Evolutionary conservation across 192 early-diverging fungal species (phyloP).

Genomic region (Kickxella alabastrina): DNA sequence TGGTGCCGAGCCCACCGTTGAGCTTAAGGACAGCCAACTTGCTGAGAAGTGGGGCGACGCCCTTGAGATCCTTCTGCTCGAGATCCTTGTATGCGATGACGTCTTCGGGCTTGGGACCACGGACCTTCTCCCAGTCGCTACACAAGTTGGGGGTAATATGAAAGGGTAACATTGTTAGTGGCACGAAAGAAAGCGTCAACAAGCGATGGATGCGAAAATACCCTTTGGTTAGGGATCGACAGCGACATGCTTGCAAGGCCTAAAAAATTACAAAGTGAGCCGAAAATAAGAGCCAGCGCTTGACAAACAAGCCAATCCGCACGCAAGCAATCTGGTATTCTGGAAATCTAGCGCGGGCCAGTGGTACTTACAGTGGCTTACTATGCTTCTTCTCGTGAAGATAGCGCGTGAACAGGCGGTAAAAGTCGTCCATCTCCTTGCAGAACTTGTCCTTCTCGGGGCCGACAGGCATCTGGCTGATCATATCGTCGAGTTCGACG

Average conservation of each 20-base stretch:
- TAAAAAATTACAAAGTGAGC: too few species aligned
- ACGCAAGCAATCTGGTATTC: too few species aligned
- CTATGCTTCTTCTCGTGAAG: conserved; percentile 66
- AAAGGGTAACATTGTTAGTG: background rate
- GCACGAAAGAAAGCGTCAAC: too few species aligned
- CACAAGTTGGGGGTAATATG: background rate
- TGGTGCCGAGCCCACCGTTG: conserved; percentile 98
- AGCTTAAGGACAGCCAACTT: conserved; percentile 99
- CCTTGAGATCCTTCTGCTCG: conserved; percentile 32
- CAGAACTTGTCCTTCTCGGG: conserved; percentile 54
- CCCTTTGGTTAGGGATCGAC: too few species aligned
- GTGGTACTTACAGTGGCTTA: conserved; percentile 54
- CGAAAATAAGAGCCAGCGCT: too few species aligned
- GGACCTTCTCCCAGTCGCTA: conserved; percentile 94
- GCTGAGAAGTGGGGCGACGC: conserved; percentile 59
- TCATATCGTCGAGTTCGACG: conserved; percentile 42
- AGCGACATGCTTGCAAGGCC: too few species aligned
- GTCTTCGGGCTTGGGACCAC: conserved; percentile 85
- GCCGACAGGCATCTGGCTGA: conserved; percentile 32
- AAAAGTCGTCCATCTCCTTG: conserved; percentile 86
- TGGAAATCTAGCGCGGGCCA: too few species aligned
- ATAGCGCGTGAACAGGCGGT: conserved; percentile 79
- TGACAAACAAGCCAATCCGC: too few species aligned
- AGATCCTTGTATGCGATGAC: conserved; percentile 80
- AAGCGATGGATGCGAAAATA: too few species aligned